Percentiles rank a stretch among this genome's conserved stretches.
These are phyloP conservation scores for Diatrype stigma DNA, from an alignment of 2,329 filamentous ascomycete species.

Conservation along the genomic window DNA sequence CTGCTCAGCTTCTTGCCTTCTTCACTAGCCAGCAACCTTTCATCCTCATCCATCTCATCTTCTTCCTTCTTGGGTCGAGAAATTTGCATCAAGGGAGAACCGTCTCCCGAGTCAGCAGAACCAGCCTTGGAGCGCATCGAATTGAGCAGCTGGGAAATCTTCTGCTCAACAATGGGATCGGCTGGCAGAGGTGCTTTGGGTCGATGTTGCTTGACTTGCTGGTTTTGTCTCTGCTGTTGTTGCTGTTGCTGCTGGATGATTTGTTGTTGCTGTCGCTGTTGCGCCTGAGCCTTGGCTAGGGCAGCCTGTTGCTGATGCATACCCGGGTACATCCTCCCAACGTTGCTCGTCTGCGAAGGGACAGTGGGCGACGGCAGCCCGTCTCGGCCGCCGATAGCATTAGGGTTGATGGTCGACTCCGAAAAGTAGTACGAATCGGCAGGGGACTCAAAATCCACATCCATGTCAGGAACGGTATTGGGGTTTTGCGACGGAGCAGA, in stretches of 20 bases:
- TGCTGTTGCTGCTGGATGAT: conserved; percentile 53
- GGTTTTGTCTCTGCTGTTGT: conserved; percentile 41
- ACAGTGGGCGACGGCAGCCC: conserved; percentile 43
- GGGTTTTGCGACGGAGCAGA: conserved; percentile 58
- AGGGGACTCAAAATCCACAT: conserved; percentile 59
- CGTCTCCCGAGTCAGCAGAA: conserved; percentile 48
- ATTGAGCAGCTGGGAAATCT: conserved; percentile 87
- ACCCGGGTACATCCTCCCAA: conserved; percentile 81
- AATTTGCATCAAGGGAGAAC: conserved; percentile 57
- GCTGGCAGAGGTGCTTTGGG: conserved; percentile 48
- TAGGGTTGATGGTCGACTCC: conserved; percentile 63
- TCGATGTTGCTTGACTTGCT: conserved; percentile 33
- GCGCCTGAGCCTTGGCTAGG: conserved; percentile 66
- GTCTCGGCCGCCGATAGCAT: conserved; percentile 62
- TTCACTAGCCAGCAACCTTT: conserved; percentile 77
- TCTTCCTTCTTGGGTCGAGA: conserved; percentile 84
- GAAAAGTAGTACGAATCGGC: conserved; percentile 63
- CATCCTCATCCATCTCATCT: conserved; percentile 77
- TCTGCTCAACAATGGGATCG: conserved; percentile 80
- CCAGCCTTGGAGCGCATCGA: conserved; percentile 78
- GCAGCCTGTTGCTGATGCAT: conserved; percentile 89
- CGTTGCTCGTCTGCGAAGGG: conserved; percentile 47
- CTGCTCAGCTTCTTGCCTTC: conserved; percentile 96
- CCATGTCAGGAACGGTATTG: conserved; percentile 60
- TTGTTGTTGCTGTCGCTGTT: conserved; percentile 64